phyloP scores from a whole-genome alignment of 192 early-diverging fungal species.

The Entomortierella lignicola region DNA sequence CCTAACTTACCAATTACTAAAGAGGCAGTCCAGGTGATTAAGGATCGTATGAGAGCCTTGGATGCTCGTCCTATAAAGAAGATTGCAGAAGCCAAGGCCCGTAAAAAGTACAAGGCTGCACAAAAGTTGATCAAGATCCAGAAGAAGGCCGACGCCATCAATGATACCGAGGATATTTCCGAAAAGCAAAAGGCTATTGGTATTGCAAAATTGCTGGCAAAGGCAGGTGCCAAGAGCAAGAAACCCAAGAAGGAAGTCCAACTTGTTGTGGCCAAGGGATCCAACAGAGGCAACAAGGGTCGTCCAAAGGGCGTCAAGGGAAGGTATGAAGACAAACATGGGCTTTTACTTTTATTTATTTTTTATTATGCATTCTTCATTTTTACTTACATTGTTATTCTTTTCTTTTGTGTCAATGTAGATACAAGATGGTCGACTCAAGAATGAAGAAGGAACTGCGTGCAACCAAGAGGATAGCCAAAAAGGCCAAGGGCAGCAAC shows the following conservation, averaged over 20 bases:
- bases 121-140: slow-evolving; percentile 83
- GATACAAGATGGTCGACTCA: slow-evolving; percentile 93
- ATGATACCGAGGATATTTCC: slow-evolving; percentile 88
- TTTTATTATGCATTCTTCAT: not conserved
- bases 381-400: not conserved
- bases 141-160: slow-evolving; percentile 89
- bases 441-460: slow-evolving; percentile 97
- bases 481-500: slow-evolving; percentile 67
- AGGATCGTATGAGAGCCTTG: slow-evolving; percentile 85
- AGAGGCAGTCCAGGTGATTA: slow-evolving; percentile 90
- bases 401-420: not conserved
- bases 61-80: slow-evolving; percentile 99
- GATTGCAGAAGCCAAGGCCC: slow-evolving; percentile 97
- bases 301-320: slow-evolving; percentile 98
- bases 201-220: slow-evolving; percentile 84
- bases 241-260: slow-evolving; percentile 83
- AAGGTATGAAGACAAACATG: slow-evolving; percentile 65
- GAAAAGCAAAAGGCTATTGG: slow-evolving; percentile 88
- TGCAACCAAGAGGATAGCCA: slow-evolving; percentile 79
- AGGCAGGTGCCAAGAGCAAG: slow-evolving; percentile 78
- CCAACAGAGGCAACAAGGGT: slow-evolving; percentile 86
- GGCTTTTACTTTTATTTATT: not conserved
- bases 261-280: slow-evolving; percentile 91
- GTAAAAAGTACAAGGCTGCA: slow-evolving; percentile 83
- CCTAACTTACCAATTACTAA: slow-evolving; percentile 94